phyloP scores from a whole-genome alignment of 2,329 filamentous ascomycete genomes.

The Ambrosiella xylebori region DNA sequence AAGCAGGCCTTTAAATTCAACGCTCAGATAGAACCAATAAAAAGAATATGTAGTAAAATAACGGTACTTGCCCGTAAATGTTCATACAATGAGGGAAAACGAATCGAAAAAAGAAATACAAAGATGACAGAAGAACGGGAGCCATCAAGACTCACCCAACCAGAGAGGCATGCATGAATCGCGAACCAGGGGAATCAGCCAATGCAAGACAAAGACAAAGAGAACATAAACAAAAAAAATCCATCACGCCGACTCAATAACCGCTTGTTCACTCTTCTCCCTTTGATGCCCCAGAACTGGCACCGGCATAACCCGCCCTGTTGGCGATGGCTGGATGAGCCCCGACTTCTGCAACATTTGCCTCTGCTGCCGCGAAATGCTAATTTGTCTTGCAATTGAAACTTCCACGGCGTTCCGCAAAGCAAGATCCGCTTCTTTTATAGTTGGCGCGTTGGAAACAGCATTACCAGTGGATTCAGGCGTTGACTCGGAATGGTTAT shows the following conservation, averaged over 20 bases:
- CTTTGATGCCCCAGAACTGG: slow-evolving; percentile 19
- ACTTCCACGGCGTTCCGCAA: slow-evolving; percentile 42
- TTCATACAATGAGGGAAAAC: neutral
- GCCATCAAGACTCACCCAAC: neutral
- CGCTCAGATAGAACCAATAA: neutral
- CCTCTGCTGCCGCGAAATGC: slow-evolving; percentile 43
- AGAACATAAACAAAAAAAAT: neutral
- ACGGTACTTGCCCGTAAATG: neutral
- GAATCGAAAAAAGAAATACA: neutral
- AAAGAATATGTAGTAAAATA: neutral
- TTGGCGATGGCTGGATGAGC: slow-evolving; percentile 11
- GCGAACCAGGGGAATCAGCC: neutral
- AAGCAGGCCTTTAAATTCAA: neutral
- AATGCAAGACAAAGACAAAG: neutral
- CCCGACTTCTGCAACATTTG: slow-evolving; percentile 27
- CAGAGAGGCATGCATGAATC: neutral
- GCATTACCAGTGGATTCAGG: slow-evolving; percentile 18
- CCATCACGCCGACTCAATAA: slow-evolving; percentile 1
- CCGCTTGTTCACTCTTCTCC: slow-evolving; percentile 23
- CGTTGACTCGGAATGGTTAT: slow-evolving; percentile 17
- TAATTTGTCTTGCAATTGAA: slow-evolving; percentile 52
- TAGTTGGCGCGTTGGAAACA: slow-evolving; percentile 19
- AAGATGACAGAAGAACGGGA: neutral
- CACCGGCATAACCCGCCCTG: slow-evolving; percentile 12
- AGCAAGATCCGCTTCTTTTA: slow-evolving; percentile 25